Base-by-base conservation (phyloP, 768 basidiomycete species). In the Termitomyces sp. region DNA sequence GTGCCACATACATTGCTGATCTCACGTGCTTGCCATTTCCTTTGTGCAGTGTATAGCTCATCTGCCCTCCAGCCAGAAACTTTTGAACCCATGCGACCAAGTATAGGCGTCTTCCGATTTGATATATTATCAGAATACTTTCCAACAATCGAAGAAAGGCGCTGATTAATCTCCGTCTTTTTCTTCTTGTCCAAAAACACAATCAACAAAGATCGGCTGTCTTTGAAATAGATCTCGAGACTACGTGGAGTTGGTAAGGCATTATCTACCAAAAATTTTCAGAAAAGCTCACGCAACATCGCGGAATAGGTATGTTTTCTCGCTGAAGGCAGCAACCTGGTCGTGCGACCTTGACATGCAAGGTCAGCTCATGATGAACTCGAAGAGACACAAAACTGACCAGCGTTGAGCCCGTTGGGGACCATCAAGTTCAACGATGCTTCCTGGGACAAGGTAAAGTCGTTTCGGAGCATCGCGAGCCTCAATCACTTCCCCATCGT, bases 141-240 rank as follows among this genome's bases (percentile, higher is more conserved):
- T 24, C 74, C 72, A 18, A 87, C 75, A 48, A 86, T 81, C 13
- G 68, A 68, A 8, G 79, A 72, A 12, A 92, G 75, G 32, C 81
- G 78, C 36, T 83, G 79, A 49, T 86, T 82, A 44, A 86, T 78
- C 13, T 84, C 82, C 40, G 84, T 82, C 50, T 92, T 81, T 53
- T 84, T 84, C 63, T 82, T 76, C 68, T 86, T 86, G 61, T 87
- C 86, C 22, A 87, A 74, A 73, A 97, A 96, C 2, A 95, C 90
- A 35, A 93, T 79, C 22, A 98, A 78, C 49, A 97, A 77, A 16
- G 92, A 95, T 7, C 92, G 86, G 66, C 92, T 94, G 67, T 98
- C 96, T 67, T 87, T 89, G 80, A 97, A 94, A 75, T 96, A 96
- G 11, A 98, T 81, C 71, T 98, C 96, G 16, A 97, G 78, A 0